Evolutionary conservation across 1,139 yeast species (phyloP), one percentile per base, ranked within the genome.

Genomic region (Scheffersomyces stambukii): DNA sequence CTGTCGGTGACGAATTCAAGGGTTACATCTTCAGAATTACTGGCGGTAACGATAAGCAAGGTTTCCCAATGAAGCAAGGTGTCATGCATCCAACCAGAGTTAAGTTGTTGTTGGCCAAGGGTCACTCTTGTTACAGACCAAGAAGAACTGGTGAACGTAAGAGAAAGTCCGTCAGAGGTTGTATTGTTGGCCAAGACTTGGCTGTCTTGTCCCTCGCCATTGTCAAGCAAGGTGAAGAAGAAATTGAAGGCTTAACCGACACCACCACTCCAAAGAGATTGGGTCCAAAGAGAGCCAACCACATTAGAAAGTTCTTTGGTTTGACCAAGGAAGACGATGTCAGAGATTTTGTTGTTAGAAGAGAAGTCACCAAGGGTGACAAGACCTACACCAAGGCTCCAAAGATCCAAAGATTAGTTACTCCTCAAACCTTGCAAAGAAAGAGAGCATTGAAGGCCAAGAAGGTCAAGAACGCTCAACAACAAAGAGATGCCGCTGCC

Each of bases 61-160:
- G 98, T 78, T 93, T 91, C 96, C 97, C 98, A 75, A 91, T 93
- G 98, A 91, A 89, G 75, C 98, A 91, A 77, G 96, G 96, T 81
- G 98, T 91, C 51, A 77, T 91, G 81, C 94, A 86, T 78, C 97
- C 98, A 73, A 86, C 94, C 81, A 94, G 98, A 83, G 97, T 93
- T 60, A 88, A 85, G 70, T 81, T 91, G 60, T 80, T 93, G 66
- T 78, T 91, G 66, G 68, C 95, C 56, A 81, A 85, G 75, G 96
- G 94, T 61, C 84, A 77, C 79, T 85, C 96, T 60, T 89, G 97
- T 81, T 91, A 91, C 95, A 91, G 98, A 80, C 95, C 96, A 72
- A 93, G 98, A 81, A 86, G 98, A 77, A 64, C 72, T 50, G 98
- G 98, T 81, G 98, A 91, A 81, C 86, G 98, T 78, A 91, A 91